A percentile compares a stretch with the other conserved stretches of the same genome.
Conservation (phyloP, 306 rosid species). For the Quercus dentata region DNA sequence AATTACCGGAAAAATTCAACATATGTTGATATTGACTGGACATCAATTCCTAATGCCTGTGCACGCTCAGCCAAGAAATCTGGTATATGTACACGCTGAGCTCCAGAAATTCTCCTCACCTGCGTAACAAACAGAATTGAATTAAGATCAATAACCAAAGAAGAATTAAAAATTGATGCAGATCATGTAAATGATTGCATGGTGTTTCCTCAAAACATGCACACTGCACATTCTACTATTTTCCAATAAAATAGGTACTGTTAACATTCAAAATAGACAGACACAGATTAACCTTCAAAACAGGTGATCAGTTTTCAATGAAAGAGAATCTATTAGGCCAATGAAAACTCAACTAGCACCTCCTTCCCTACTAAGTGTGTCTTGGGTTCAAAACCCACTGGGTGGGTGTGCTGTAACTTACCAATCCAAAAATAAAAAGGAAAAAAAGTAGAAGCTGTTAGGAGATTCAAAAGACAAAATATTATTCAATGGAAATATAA, state of each 20-base stretch:
- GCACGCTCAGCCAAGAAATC: slow-evolving; percentile 77
- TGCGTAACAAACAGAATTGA: slow-evolving; percentile 18
- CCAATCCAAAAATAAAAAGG: too few relatives aligned
- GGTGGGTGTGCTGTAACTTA: too few relatives aligned
- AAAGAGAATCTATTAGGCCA: background rate
- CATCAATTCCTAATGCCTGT: slow-evolving; percentile 72
- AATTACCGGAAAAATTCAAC: slow-evolving; percentile 84
- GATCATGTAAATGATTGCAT: background rate
- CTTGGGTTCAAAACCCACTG: too few relatives aligned
- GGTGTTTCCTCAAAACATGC: background rate
- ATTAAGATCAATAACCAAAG: slow-evolving; percentile 3
- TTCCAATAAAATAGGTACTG: background rate
- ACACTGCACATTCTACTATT: background rate
- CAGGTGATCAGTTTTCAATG: background rate
- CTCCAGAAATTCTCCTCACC: slow-evolving; percentile 99
- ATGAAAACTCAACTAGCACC: too few relatives aligned
- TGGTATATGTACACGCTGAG: slow-evolving; percentile 84
- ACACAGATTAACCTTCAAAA: background rate
- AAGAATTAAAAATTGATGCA: background rate
- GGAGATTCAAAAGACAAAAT: too few relatives aligned
- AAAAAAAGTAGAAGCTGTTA: background rate
- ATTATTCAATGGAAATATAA: too few relatives aligned
- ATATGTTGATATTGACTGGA: slow-evolving; percentile 65
- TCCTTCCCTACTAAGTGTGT: too few relatives aligned
- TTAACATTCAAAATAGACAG: background rate